phyloP scores from a whole-genome alignment of 208 protist species.

The Trichomonas vaginalis region DNA sequence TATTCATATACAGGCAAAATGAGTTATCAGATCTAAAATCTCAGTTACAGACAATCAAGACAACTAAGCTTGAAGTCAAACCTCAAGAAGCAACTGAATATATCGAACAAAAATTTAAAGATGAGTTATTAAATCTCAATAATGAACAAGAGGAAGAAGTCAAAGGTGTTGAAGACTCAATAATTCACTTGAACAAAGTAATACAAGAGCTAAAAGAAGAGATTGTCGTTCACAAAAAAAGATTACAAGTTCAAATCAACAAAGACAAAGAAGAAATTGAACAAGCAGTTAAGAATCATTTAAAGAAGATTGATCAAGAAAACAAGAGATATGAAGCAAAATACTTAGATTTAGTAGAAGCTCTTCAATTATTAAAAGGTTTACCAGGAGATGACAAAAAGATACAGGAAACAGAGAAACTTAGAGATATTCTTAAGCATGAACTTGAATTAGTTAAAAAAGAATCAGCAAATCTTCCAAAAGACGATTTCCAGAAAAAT shows the following conservation, averaged over 20 bases:
- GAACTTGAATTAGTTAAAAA: not conserved
- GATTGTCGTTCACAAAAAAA: not conserved
- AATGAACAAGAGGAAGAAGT: not conserved
- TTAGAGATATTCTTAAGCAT: not conserved
- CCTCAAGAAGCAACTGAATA: not conserved
- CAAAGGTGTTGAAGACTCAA: not conserved
- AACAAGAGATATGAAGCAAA: not conserved
- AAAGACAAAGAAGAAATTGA: not conserved
- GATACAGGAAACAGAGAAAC: not conserved
- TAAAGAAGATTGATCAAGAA: not conserved
- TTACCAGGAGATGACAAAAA: not conserved
- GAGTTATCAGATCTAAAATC: not conserved
- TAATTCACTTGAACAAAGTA: not conserved
- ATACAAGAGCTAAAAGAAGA: not conserved
- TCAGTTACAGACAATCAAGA: not conserved
- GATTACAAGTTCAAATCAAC: not conserved
- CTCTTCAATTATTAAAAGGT: not conserved
- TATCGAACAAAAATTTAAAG: not conserved
- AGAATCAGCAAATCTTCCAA: not conserved
- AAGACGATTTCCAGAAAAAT: not conserved
- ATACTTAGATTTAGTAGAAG: not conserved
- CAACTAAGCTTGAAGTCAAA: not conserved
- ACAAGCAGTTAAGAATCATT: not conserved
- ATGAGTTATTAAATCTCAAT: not conserved
- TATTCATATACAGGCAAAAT: not conserved